Evolutionary conservation across 2,329 filamentous ascomycete genomes (phyloP).

Genomic region (Colletotrichum sp.): DNA sequence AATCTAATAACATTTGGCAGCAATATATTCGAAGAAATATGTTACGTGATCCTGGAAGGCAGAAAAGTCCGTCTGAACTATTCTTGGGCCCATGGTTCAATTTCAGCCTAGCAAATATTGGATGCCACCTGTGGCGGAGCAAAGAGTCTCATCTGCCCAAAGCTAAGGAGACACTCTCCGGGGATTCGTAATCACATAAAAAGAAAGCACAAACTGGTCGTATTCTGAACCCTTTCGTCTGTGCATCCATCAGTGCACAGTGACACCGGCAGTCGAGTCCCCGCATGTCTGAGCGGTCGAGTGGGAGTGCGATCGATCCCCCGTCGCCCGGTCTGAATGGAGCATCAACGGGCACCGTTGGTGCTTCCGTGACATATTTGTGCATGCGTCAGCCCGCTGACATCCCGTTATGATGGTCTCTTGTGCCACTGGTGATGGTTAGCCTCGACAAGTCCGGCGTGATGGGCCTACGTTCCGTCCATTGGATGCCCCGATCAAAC

Average conservation of each 20-base stretch:
- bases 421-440: neutral
- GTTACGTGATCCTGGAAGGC: neutral
- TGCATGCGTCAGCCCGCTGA: neutral
- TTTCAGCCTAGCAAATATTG: neutral
- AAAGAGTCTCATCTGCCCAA: neutral
- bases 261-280: neutral
- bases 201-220: neutral
- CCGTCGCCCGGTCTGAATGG: neutral
- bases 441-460: neutral
- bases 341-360: neutral
- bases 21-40: neutral
- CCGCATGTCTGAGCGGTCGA: neutral
- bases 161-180: neutral
- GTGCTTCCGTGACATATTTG: neutral
- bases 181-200: neutral
- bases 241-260: neutral
- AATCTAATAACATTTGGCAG: neutral
- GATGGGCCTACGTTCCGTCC: neutral
- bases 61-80: neutral
- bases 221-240: neutral
- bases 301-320: neutral
- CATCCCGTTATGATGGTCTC: neutral
- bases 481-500: neutral
- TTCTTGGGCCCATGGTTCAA: neutral
- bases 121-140: neutral